Conservation (phyloP, 78 protist genomes). For the Dictyostelium capitatum region DNA sequence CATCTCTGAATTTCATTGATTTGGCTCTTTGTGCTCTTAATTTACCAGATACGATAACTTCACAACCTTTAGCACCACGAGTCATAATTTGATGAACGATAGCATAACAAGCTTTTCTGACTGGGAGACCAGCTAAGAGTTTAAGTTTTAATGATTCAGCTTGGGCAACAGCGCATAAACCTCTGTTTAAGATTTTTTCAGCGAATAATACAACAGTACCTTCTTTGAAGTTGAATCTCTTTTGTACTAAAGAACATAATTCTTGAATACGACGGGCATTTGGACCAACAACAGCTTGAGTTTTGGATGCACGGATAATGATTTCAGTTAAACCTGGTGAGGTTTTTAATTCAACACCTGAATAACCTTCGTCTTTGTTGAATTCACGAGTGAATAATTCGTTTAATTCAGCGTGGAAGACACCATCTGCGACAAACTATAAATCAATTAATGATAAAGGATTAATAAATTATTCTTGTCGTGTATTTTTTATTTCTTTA, state of each 20-base stretch:
- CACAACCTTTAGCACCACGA: constrained; percentile 99
- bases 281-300: constrained; percentile 95
- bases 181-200: constrained; percentile 97
- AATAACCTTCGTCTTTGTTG: constrained; percentile 96
- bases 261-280: constrained; percentile 99
- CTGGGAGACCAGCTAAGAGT: constrained; percentile 98
- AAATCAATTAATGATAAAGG: neutral
- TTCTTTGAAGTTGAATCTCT: constrained; percentile 98
- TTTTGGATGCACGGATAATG: constrained; percentile 99
- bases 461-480: neutral
- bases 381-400: constrained; percentile 98
- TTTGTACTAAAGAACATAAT: constrained; percentile 97
- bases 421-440: constrained; percentile 99
- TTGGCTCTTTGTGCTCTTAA: constrained; percentile 99
- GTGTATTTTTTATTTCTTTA: neutral
- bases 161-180: constrained; percentile 99
- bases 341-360: constrained; percentile 96
- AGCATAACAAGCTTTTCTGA: constrained; percentile 99
- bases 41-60: constrained; percentile 99
- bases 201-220: constrained; percentile 96
- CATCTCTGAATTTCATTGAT: constrained; percentile 99
- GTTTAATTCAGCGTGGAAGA: constrained; percentile 99
- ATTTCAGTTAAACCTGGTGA: constrained; percentile 98
- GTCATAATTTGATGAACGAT: constrained; percentile 98
- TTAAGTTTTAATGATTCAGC: constrained; percentile 99